Base-by-base conservation (phyloP, 2,329 filamentous ascomycete genomes). In the Penicillium vulpinum region DNA sequence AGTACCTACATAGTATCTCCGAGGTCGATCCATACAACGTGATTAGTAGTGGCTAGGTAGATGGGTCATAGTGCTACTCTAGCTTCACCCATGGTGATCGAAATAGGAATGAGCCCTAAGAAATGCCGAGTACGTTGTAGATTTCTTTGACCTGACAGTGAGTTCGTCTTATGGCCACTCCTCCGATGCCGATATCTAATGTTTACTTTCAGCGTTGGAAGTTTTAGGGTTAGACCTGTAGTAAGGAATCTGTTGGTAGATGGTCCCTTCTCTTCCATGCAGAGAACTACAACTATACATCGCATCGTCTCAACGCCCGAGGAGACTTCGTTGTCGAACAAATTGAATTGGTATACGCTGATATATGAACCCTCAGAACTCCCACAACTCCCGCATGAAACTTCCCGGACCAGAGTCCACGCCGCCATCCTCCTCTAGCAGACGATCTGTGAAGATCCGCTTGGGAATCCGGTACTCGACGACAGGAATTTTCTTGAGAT, bases 381-480 rank as follows among this genome's bases (percentile, higher is more conserved):
- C 71, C 75, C 74, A 77, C 36, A 78, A 54, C 18, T 58, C 62
- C 59, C 76, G 67, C 56, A 78, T 57, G 39, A 77, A 61, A 57
- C 58, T 65, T 4, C 73, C 75, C 24, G 73, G 63, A 38, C 70
- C 75, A 16, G 67, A 71, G 61, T 78, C 75, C 41, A 70, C 58
- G 2, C 74, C 74, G 26, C 70, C 72, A 66, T 77, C 74, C 53
- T 77, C 75, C 47, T 70, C 69, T 59, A 77, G 58, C 58, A 75
- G 56, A 6, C 75, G 68, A 63, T 76, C 73, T 0, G 75, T 77
- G 54, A 96, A 89, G 39, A 96, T 88, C 65, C 82, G 86, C 78
- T 94, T 94, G 8, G 93, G 92, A 61, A 99, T 97, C 74, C 94
- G 90, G 74, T 90, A 97, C 74, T 97, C 94, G 49, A 97, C 86